Evolutionary conservation across 1,284 basidiomycete species (phyloP), one percentile per base, ranked within the genome.

Genomic region (Tilletia caries): DNA sequence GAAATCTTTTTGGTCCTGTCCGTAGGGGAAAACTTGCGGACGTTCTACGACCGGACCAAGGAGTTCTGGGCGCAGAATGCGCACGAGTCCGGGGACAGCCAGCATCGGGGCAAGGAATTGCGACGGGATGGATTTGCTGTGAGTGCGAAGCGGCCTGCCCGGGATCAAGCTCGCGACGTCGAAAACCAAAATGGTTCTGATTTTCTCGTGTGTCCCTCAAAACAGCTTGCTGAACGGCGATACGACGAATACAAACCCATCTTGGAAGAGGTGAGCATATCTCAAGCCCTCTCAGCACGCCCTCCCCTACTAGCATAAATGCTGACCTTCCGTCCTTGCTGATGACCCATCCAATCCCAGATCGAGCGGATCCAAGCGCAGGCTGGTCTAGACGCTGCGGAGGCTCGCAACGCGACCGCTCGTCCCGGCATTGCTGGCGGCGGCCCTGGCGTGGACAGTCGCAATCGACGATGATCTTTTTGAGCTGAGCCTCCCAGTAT

Each of bases 11-110:
- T 8, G 20, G 25, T 8, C 25, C 20, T 50, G 10, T 6, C 92
- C 93, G n/a, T n/a, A 0, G 92, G 92, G n/a, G 94, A 96, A 82
- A 92, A 90, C 0, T 84, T 95, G 6, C 89, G 91, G 0, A 86
- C 88, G 82, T 95, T 95, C 83, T 96, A 94, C 79, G 89, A 90
- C 13, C 88, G 93, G 5, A 90, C 76, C 3, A 80, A 79, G 33
- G 70, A 64, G 65, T 90, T 91, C 80, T 96, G 93, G 93, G 87
- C 91, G 0, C 88, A 89, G 67, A 90, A 89, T 71, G 93, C 91
- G 2, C 87, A 88, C 68, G 84, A 84, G 18, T 71, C 77, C 32
- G 72, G 70, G 32, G 85, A 84, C 3, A 88, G 87, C 65, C 89
- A 89, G 33, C 88, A 88, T 73, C 87, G 89, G 2, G 93, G 93